Conservation (phyloP, 2,329 filamentous ascomycete species). For the Cryphonectria parasitica region DNA sequence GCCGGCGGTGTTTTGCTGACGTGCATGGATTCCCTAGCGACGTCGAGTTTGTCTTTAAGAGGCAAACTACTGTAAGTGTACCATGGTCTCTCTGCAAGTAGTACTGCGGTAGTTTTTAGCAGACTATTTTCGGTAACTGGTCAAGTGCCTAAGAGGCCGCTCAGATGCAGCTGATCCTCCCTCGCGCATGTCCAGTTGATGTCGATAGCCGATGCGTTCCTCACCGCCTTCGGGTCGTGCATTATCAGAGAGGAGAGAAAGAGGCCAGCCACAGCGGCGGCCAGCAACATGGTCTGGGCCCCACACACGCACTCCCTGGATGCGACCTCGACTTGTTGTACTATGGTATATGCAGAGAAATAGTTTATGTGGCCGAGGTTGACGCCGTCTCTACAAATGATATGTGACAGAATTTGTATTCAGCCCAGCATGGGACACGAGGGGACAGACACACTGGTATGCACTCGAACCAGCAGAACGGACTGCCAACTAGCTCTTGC, state of each 20-base stretch:
- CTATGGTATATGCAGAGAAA: background rate
- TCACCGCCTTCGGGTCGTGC: background rate
- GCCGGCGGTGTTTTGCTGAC: background rate
- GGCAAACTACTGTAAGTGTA: background rate
- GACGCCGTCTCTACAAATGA: background rate
- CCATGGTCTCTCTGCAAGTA: too few relatives aligned
- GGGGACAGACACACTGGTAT: background rate
- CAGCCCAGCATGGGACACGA: background rate
- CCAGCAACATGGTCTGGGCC: background rate
- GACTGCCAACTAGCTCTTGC: background rate
- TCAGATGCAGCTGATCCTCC: background rate
- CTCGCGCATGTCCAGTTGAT: background rate
- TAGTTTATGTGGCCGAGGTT: constrained; percentile 1
- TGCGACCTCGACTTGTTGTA: background rate
- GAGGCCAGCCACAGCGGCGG: background rate
- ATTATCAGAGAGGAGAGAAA: background rate
- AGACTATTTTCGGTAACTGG: constrained; percentile 2
- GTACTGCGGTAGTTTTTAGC: background rate
- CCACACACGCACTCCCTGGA: background rate
- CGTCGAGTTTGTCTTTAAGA: background rate
- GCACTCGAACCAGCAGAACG: background rate
- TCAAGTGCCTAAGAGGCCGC: background rate
- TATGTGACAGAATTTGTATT: background rate
- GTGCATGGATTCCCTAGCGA: constrained; percentile 13
- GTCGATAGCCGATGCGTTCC: background rate